Base-by-base conservation (phyloP, 31 red algal genomes). In the Odonthalia washingtoniensis region DNA sequence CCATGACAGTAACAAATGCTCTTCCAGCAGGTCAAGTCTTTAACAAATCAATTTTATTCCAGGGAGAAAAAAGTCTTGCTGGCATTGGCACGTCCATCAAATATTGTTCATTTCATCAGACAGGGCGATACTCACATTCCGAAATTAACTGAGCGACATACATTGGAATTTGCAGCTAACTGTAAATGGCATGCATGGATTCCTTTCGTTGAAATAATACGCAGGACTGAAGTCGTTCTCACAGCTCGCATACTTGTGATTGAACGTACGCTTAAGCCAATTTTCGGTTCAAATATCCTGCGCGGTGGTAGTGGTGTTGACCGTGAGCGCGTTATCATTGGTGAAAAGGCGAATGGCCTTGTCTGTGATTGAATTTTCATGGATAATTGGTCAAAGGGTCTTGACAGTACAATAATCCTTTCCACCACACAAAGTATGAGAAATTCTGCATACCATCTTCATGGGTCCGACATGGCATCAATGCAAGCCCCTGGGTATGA, bases 251-350 rank as follows among this genome's bases (percentile, higher is more conserved):
- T n/a, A n/a, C n/a, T n/a, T n/a, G n/a, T n/a, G n/a, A n/a, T n/a
- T n/a, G n/a, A n/a, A n/a, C n/a, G n/a, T n/a, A n/a, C n/a, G n/a
- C n/a, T n/a, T n/a, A n/a, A n/a, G n/a, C n/a, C n/a, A n/a, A n/a
- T n/a, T n/a, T n/a, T n/a, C n/a, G n/a, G n/a, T n/a, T 76, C 93
- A 65, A 82, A 94, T 66, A 70, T 85, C 36, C 78, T 98, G 37
- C 82, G 96, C 37, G 96, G 96, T 26, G 80, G 93, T 31, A 94
- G 91, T 72, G 96, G 96, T 35, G 96, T 93, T 24, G 96, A 98
- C 53, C 84, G 86, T 86, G 95, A 98, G 93, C 69, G 96, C 21
- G 94, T 95, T 27, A 98, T 90, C 2, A 95, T 98, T 61, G 96
- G 81, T 37, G 96, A 98, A 69, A 98, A 94, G 93, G 73, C 77